Base-by-base conservation (phyloP, 2,329 filamentous ascomycete genomes). In the Aspergillus sp. region DNA sequence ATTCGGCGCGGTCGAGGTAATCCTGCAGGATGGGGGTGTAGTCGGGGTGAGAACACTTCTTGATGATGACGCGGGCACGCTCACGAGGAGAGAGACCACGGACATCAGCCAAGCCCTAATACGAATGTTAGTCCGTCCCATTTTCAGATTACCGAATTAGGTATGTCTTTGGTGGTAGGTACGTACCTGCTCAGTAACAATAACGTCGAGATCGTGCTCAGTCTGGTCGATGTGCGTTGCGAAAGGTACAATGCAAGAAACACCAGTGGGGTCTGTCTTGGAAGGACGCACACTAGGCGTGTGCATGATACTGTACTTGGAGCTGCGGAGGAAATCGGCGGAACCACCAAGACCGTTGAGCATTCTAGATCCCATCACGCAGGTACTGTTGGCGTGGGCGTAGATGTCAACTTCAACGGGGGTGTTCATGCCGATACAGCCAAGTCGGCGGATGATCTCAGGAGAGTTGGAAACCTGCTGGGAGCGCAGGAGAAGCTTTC, bases 361-460 rank as follows among this genome's bases (percentile, higher is more conserved):
- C 89, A 93, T 95, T 56, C 92, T 87, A 60, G 84, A 88, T 62
- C 92, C 91, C 86, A 95, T 91, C 20, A 96, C 91, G 70, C 89
- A 93, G 54, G 91, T 96, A 60, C 84, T 88, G 84, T 96, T 96
- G 67, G 92, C 92, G 78, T 96, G 91, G 2, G 91, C 92, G 78
- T 96, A 96, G 69, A 96, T 96, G 77, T 96, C 92, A 15, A 96
- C 91, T 77, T 96, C 92, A 47, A 96, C 90, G 20, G 91, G 91
- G 0, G 91, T 96, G 83, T 96, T 96, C 91, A 96, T 96, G 73
- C 90, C 91, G 66, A 96, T 96, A 64, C 92, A 87, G 60, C 91
- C 91, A 1, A 96, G 81, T 24, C 91, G 85, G 55, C 90, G 86
- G 78, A 96, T 96, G 77, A 96, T 92, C 77, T 96, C 91, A 58